Evolutionary conservation across 192 early-diverging fungal genomes (phyloP).

Genomic region (Coemansia sp.): DNA sequence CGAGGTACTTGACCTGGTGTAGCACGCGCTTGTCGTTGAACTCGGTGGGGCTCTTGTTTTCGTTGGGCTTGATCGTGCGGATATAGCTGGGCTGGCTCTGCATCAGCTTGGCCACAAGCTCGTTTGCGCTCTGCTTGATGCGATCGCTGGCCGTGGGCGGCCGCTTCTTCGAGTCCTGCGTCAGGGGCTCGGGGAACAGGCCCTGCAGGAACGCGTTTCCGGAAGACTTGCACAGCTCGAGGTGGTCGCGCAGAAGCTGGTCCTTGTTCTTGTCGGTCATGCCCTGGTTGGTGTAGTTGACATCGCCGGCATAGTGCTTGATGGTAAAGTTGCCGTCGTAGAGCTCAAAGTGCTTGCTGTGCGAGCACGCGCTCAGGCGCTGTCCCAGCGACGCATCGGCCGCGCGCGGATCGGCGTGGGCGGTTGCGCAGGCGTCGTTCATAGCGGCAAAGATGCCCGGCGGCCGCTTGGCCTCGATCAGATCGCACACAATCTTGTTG

Average conservation of each 20-base stretch:
- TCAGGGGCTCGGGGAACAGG: slow-evolving; percentile 90
- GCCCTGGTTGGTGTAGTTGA: slow-evolving; percentile 84
- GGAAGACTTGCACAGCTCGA: slow-evolving; percentile 79
- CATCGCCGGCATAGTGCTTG: slow-evolving; percentile 96
- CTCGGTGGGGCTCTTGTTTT: slow-evolving; percentile 86
- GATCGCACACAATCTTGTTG: slow-evolving; percentile 98
- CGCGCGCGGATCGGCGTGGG: slow-evolving; percentile 85
- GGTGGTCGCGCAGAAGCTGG: slow-evolving; percentile 87
- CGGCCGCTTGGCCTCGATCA: slow-evolving; percentile 95
- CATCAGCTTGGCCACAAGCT: slow-evolving; percentile 93
- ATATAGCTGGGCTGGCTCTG: slow-evolving; percentile 94
- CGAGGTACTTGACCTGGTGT: slow-evolving; percentile 96
- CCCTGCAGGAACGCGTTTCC: slow-evolving; percentile 69
- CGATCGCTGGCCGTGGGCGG: slow-evolving; percentile 96
- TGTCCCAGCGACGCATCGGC: slow-evolving; percentile 74
- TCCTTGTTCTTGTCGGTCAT: slow-evolving; percentile 99
- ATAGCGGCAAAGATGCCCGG: slow-evolving; percentile 90
- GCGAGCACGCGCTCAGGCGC: slow-evolving; percentile 61
- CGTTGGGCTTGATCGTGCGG: slow-evolving; percentile 97
- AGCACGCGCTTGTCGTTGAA: slow-evolving; percentile 90
- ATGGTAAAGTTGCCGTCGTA: slow-evolving; percentile 73
- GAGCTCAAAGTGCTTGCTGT: slow-evolving; percentile 73
- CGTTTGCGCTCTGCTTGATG: slow-evolving; percentile 82
- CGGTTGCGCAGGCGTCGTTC: slow-evolving; percentile 97
- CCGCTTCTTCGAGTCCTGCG: slow-evolving; percentile 87